Evolutionary conservation across 169 alveolate species (phyloP).

Genomic region (Eimeria necatrix): DNA sequence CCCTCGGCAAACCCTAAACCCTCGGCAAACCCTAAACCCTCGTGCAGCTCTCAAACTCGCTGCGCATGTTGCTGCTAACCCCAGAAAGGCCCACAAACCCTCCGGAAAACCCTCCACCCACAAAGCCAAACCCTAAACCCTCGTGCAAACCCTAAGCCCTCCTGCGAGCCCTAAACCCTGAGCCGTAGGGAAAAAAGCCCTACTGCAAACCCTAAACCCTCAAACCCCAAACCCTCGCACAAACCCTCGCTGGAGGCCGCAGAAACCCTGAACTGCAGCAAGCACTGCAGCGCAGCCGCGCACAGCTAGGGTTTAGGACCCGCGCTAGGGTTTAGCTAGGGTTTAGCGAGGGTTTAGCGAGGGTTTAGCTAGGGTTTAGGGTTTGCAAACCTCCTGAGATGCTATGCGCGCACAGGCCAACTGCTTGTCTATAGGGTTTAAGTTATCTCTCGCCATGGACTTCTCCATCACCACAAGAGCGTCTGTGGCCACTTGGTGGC

Average conservation of each 20-base stretch:
- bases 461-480: slow-evolving; percentile 93
- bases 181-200: not conserved
- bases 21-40: no score
- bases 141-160: no score
- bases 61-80: no score
- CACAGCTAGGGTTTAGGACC: no score
- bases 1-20: no score
- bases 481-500: slow-evolving; percentile 94
- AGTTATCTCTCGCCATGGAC: slow-evolving; percentile 79
- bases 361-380: slow-evolving; percentile 40
- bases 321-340: slow-evolving; percentile 24
- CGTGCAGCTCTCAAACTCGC: no score
- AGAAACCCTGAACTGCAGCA: not conserved
- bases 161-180: no score
- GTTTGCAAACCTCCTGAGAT: slow-evolving; percentile 74
- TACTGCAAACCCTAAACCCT: not conserved
- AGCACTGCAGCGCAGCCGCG: not conserved
- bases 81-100: no score
- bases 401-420: slow-evolving; percentile 92
- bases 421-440: slow-evolving; percentile 91
- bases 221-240: not conserved
- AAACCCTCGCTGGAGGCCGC: not conserved
- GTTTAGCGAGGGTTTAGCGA: no score
- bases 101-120: no score
- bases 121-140: no score